Conservation (phyloP, 805 yeast genomes). For the Nakazawaea ernobii region DNA sequence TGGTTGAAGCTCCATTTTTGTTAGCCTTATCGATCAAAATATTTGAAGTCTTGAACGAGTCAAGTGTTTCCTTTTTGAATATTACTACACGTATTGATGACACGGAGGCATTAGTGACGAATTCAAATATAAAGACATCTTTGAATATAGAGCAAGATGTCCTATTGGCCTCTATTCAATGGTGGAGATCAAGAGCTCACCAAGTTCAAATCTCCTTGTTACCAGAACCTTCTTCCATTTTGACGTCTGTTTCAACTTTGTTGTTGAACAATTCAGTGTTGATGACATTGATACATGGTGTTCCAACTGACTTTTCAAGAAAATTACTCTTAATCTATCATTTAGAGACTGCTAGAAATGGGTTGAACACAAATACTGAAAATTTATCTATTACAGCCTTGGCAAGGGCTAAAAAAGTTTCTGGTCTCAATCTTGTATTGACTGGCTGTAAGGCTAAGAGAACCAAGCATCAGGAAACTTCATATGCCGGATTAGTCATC, state of each 20-base stretch:
- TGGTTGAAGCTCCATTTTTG: slow-evolving; percentile 45
- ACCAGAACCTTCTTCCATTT: slow-evolving; percentile 47
- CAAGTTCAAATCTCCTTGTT: slow-evolving; percentile 60
- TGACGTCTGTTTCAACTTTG: slow-evolving; percentile 35
- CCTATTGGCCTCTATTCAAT: slow-evolving; percentile 42
- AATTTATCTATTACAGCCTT: slow-evolving; percentile 51
- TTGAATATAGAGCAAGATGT: slow-evolving; percentile 21
- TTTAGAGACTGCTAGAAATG: slow-evolving; percentile 63
- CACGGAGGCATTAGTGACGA: slow-evolving; percentile 18
- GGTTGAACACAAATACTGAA: slow-evolving; percentile 60
- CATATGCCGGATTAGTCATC: slow-evolving; percentile 69
- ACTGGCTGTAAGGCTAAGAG: slow-evolving; percentile 88
- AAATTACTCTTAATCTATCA: slow-evolving; percentile 43
- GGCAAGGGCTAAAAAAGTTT: slow-evolving; percentile 48
- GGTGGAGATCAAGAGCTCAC: slow-evolving; percentile 76
- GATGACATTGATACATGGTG: slow-evolving; percentile 24
- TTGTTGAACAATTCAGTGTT: slow-evolving; percentile 31
- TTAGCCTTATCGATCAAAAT: slow-evolving; percentile 36
- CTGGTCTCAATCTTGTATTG: slow-evolving; percentile 56
- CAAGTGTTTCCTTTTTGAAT: slow-evolving; percentile 23
- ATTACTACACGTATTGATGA: slow-evolving; percentile 11
- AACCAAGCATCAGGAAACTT: slow-evolving; percentile 72
- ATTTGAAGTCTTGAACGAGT: slow-evolving; percentile 33
- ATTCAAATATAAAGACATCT: slow-evolving; percentile 14
- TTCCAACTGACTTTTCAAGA: slow-evolving; percentile 17